These are phyloP conservation scores for Chamaecyparis obtusa DNA, from an alignment of 75 land plant genomes.

Conservation along the genomic window DNA sequence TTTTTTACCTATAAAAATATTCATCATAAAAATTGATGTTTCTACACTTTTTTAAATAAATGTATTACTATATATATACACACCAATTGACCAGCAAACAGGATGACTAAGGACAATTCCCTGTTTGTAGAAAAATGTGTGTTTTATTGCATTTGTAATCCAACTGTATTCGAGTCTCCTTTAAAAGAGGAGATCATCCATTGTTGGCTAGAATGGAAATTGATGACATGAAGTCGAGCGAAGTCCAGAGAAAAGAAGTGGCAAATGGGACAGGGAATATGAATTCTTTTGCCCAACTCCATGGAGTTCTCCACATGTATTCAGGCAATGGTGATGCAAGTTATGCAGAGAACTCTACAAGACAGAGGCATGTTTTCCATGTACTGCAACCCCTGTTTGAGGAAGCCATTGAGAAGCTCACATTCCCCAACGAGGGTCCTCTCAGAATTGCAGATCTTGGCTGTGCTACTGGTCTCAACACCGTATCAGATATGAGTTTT, in stretches of 20 bases:
- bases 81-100: no score
- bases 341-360: slow-evolving; percentile 11
- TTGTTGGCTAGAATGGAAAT: no score
- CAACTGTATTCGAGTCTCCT: no score
- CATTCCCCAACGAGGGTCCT: slow-evolving; percentile 1
- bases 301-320: slow-evolving; percentile 10
- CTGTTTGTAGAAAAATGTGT: no score
- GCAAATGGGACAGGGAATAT: background rate
- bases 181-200: no score
- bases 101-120: no score
- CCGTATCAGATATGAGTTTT: slow-evolving; percentile 9
- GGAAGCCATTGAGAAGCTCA: background rate
- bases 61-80: no score
- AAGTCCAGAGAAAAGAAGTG: background rate
- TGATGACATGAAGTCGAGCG: background rate
- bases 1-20: no score
- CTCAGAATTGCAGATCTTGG: slow-evolving; percentile 25
- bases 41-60: no score
- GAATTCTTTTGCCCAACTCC: background rate
- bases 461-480: slow-evolving; percentile 22
- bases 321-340: slow-evolving; percentile 21
- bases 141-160: no score
- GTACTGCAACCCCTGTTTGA: background rate
- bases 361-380: slow-evolving; percentile 7
- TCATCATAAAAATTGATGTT: no score